Evolutionary conservation across 2,329 filamentous ascomycete species (phyloP).

Genomic region (Penicillium sp.): DNA sequence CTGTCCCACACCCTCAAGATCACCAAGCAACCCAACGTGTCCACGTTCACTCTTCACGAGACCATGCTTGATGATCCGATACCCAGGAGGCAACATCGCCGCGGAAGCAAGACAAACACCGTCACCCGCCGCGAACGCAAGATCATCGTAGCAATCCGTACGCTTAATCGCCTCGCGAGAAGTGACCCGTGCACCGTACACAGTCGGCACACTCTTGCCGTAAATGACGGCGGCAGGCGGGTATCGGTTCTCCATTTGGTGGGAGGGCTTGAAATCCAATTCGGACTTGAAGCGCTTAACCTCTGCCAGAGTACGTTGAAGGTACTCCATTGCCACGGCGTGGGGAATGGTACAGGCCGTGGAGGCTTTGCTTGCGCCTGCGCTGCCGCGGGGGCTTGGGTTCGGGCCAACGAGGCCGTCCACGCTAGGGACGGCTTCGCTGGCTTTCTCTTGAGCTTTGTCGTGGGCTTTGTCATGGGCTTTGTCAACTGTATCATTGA

Average conservation of each 20-base stretch:
- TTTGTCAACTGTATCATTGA: not conserved
- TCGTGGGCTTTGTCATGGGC: slow-evolving; percentile 6
- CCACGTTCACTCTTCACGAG: slow-evolving; percentile 77
- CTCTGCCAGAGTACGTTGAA: slow-evolving; percentile 69
- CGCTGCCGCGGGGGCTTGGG: slow-evolving; percentile 24
- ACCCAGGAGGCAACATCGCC: slow-evolving; percentile 80
- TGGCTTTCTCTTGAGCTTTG: slow-evolving; percentile 6
- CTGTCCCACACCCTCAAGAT: slow-evolving; percentile 74
- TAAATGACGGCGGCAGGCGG: slow-evolving; percentile 82
- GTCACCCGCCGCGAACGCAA: slow-evolving; percentile 83
- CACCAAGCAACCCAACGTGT: slow-evolving; percentile 82
- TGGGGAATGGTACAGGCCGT: slow-evolving; percentile 50
- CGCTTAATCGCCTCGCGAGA: slow-evolving; percentile 71
- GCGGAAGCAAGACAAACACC: slow-evolving; percentile 84
- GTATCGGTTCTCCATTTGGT: slow-evolving; percentile 68
- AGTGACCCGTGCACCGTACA: slow-evolving; percentile 74
- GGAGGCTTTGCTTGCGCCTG: slow-evolving; percentile 27
- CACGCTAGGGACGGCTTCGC: slow-evolving; percentile 30
- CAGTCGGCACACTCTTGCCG: slow-evolving; percentile 80
- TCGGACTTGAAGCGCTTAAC: slow-evolving; percentile 74
- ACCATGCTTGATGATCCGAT: slow-evolving; percentile 69
- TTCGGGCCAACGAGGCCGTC: slow-evolving; percentile 28
- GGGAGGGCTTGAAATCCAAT: slow-evolving; percentile 59
- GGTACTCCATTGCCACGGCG: slow-evolving; percentile 62
- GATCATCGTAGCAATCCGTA: slow-evolving; percentile 77